These are phyloP conservation scores for Ploettnerulaceae sp. DNA, from an alignment of 2,329 filamentous ascomycete genomes.

Conservation along the genomic window DNA sequence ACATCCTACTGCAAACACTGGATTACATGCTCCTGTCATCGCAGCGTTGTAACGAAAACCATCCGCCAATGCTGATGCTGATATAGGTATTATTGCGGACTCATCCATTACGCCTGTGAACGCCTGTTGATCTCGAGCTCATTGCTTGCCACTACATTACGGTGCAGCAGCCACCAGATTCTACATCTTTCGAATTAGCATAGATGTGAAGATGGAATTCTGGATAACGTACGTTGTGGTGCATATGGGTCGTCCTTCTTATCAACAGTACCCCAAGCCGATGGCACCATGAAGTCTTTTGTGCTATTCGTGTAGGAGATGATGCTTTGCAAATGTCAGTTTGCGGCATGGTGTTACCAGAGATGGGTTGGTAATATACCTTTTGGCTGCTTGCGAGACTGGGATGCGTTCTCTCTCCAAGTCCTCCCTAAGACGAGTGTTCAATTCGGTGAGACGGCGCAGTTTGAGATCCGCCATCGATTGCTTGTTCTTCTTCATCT, in stretches of 20 bases:
- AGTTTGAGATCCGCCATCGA: conserved; percentile 99
- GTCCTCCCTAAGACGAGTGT: conserved; percentile 92
- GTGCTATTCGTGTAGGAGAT: conserved; percentile 98
- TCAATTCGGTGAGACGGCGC: conserved; percentile 91
- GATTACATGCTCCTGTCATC: conserved; percentile 23
- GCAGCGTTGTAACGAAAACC: conserved; percentile 11
- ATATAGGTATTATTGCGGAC: conserved; percentile 18
- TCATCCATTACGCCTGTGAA: conserved; percentile 23
- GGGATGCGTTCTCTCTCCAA: conserved; percentile 92
- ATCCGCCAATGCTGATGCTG: conserved; percentile 11
- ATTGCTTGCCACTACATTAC: conserved; percentile 63
- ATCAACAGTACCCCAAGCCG: conserved; percentile 90
- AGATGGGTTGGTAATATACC: neutral
- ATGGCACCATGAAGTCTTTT: conserved; percentile 95
- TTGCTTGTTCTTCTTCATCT: conserved; percentile 91
- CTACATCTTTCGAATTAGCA: conserved; percentile 3
- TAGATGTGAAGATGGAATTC: neutral
- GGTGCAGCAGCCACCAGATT: conserved; percentile 66
- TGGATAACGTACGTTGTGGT: conserved; percentile 56
- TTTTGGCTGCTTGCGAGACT: conserved; percentile 82
- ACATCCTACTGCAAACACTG: conserved; percentile 14
- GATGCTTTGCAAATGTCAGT: conserved; percentile 53
- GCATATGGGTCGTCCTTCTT: conserved; percentile 98
- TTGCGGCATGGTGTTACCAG: neutral
- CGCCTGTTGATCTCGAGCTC: conserved; percentile 14